These are phyloP conservation scores for Chlorella sorokiniana DNA, from an alignment of 139 green algal species.

Conservation along the genomic window DNA sequence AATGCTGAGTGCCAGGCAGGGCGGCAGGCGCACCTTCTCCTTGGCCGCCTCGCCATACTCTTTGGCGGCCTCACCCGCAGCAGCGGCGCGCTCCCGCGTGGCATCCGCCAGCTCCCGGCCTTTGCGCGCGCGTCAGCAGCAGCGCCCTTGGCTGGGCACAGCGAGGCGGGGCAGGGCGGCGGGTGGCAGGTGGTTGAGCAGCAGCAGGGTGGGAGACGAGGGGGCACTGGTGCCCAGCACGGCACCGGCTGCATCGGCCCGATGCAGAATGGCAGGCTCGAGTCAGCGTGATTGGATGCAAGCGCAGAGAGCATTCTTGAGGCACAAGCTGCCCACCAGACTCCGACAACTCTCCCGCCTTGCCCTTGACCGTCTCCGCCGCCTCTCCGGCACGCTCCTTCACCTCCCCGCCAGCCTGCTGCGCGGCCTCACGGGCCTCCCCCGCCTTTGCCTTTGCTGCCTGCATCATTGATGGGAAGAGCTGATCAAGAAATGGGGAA, in stretches of 20 bases:
- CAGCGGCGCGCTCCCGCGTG: neutral
- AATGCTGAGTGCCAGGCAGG: neutral
- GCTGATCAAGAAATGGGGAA: neutral
- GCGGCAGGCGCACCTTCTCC: constrained; percentile 26
- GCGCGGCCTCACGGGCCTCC: neutral
- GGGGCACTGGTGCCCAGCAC: no score
- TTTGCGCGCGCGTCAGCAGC: neutral
- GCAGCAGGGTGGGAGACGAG: no score
- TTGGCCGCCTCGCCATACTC: neutral
- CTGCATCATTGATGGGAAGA: neutral
- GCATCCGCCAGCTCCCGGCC: constrained; percentile 7
- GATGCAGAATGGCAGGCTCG: no score
- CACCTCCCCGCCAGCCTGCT: constrained; percentile 7
- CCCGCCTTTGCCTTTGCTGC: neutral
- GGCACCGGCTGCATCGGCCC: no score
- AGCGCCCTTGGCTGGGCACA: no score
- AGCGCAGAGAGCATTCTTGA: neutral
- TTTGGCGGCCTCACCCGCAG: neutral
- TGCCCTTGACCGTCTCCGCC: neutral
- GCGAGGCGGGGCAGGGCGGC: no score
- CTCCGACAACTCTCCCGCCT: constrained; percentile 7
- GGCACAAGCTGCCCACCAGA: neutral
- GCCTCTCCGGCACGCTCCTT: neutral
- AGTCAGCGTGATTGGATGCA: constrained; percentile 27
- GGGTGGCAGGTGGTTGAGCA: no score